Evolutionary conservation across 108 stramenopile genomes (phyloP).

Genomic region (Stephanodiscus minutulus): DNA sequence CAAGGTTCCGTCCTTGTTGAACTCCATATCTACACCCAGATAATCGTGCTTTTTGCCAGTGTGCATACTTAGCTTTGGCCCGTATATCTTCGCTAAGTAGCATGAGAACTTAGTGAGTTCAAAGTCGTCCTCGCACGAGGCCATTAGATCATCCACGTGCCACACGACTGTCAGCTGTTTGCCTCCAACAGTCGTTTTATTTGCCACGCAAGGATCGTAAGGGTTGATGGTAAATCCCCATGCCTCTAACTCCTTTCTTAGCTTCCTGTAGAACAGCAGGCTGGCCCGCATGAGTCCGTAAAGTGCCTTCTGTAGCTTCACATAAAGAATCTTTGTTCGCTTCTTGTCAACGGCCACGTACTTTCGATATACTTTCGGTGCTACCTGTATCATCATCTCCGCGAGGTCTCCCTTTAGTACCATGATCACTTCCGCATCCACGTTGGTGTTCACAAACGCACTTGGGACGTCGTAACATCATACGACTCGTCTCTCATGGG

Average conservation of each 20-base stretch:
- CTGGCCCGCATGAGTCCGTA: constrained; percentile 11
- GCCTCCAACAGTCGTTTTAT: not conserved
- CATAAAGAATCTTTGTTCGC: no score
- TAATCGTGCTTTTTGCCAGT: constrained; percentile 45
- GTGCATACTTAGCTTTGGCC: constrained; percentile 12
- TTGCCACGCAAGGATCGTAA: constrained; percentile 29
- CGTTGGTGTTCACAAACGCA: constrained; percentile 54
- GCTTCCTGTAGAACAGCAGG: not conserved
- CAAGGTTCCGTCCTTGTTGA: not conserved
- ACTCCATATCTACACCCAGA: constrained; percentile 52
- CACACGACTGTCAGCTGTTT: constrained; percentile 48
- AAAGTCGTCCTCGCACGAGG: not conserved
- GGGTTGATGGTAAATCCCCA: constrained; percentile 16
- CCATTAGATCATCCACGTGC: constrained; percentile 58
- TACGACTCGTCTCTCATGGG: constrained; percentile 43
- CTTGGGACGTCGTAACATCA: constrained; percentile 50
- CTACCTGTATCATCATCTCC: constrained; percentile 25
- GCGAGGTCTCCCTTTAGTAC: constrained; percentile 22
- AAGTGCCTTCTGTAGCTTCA: constrained; percentile 38
- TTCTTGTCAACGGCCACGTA: constrained; percentile 12
- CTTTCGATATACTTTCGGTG: constrained; percentile 18
- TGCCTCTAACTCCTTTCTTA: no score
- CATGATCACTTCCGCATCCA: constrained; percentile 38
- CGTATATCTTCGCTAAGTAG: constrained; percentile 11
- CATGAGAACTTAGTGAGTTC: not conserved